A percentile compares a stretch with the other conserved stretches of the same genome.
These are phyloP conservation scores for Trebouxia sp. DNA, from an alignment of 139 green algal species.

Conservation along the genomic window DNA sequence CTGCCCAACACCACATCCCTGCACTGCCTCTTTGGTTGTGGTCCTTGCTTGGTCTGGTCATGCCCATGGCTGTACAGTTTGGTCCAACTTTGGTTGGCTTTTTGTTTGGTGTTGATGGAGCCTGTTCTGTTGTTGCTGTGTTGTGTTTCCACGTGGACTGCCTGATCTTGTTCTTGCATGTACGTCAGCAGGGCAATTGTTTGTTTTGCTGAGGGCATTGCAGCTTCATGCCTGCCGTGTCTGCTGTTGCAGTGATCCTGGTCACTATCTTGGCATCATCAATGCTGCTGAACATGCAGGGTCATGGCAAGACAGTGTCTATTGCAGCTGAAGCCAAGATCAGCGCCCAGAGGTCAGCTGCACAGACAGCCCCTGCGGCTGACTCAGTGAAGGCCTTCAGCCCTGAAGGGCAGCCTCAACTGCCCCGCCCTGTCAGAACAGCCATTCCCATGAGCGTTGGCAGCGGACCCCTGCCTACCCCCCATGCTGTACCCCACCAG, in stretches of 20 bases:
- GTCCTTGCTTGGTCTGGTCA: neutral
- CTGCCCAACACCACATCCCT: no score
- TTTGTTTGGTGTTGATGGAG: no score
- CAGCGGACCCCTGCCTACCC: slow-evolving; percentile 5
- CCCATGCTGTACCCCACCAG: neutral
- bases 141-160: no score
- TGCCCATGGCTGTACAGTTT: no score
- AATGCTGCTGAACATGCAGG: neutral
- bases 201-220: no score
- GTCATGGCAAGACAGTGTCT: neutral
- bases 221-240: no score
- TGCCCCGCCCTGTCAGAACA: neutral
- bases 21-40: neutral
- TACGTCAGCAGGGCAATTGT: no score
- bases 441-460: neutral
- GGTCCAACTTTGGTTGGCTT: no score
- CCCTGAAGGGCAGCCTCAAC: neutral
- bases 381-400: neutral
- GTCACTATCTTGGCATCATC: no score
- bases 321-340: neutral
- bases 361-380: neutral
- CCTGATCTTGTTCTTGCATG: no score
- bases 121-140: no score
- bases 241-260: no score
- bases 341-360: neutral